These are phyloP conservation scores for Cochlearia excelsa DNA, from an alignment of 345 rosid species.

Conservation along the genomic window DNA sequence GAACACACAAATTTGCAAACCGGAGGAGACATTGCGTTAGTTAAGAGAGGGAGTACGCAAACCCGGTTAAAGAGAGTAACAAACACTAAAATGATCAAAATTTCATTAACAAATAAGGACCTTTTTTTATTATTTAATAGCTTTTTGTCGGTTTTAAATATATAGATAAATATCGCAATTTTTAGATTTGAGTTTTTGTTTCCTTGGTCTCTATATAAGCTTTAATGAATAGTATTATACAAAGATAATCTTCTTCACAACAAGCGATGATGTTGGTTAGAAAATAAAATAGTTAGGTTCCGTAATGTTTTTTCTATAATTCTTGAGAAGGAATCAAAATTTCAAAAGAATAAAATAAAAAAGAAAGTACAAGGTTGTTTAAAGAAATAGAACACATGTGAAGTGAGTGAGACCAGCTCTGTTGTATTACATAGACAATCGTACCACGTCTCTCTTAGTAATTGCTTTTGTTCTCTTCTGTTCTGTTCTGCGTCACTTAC, in stretches of 20 bases:
- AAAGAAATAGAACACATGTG: constrained; percentile 29
- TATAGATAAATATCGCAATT: constrained; percentile 21
- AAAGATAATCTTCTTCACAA: neutral
- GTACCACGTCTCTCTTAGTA: constrained; percentile 24
- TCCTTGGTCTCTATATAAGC: constrained; percentile 4
- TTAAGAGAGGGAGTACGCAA: constrained; percentile 9
- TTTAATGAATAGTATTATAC: neutral
- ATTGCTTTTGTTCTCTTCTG: constrained; percentile 25
- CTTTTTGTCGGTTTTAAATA: constrained; percentile 21
- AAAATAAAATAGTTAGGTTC: neutral
- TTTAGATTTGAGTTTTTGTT: constrained; percentile 16
- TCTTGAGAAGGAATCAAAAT: constrained; percentile 18
- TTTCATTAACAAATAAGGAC: constrained; percentile 34
- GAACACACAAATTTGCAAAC: constrained; percentile 10
- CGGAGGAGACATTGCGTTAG: constrained; percentile 20
- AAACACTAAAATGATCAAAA: constrained; percentile 22
- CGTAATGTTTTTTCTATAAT: neutral
- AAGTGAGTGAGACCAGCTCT: constrained; percentile 21
- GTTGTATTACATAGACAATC: constrained; percentile 3
- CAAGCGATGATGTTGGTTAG: neutral
- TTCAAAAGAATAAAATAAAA: constrained; percentile 11
- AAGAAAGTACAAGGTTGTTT: neutral
- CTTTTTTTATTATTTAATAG: neutral
- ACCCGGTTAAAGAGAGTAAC: constrained; percentile 17
- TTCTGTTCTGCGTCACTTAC: constrained; percentile 6